Conservation (phyloP, 108 stramenopile genomes). For the Schizochytrium sp. region DNA sequence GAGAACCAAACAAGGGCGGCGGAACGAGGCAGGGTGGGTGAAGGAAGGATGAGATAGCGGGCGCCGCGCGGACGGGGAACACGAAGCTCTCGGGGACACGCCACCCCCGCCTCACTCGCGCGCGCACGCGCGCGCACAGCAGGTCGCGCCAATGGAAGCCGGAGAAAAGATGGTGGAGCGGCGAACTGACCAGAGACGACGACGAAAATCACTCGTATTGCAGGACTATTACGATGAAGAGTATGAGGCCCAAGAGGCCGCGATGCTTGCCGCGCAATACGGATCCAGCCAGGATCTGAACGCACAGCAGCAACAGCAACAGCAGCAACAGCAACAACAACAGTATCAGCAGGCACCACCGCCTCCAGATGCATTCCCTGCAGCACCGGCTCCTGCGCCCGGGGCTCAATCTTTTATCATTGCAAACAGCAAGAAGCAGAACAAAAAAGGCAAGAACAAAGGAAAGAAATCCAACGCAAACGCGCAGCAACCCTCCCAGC, state of each 20-base stretch:
- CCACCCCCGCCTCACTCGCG: too few species aligned
- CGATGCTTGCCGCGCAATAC: background rate
- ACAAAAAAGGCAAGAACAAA: slow-evolving; percentile 84
- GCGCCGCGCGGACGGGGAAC: background rate
- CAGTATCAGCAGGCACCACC: slow-evolving; percentile 57
- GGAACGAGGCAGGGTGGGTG: too few species aligned
- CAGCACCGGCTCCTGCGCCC: slow-evolving; percentile 30
- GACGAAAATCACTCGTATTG: too few species aligned
- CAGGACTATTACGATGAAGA: slow-evolving; percentile 16
- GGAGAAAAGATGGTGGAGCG: background rate
- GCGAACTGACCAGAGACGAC: background rate
- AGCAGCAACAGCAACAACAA: background rate
- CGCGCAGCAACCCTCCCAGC: background rate
- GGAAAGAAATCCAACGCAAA: background rate
- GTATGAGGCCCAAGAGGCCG: background rate
- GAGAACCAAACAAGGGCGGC: too few species aligned
- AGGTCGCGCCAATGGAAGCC: too few species aligned
- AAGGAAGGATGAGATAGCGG: too few species aligned
- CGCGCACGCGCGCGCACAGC: too few species aligned
- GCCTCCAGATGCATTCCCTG: slow-evolving; percentile 33
- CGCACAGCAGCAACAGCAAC: background rate
- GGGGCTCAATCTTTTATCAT: background rate
- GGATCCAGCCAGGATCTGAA: background rate
- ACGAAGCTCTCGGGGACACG: background rate
- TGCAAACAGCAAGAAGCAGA: slow-evolving; percentile 16